A percentile compares a stretch with the other conserved stretches of the same genome.
These are phyloP conservation scores for Stellera chamaejasme DNA, from an alignment of 345 rosid species.

Conservation along the genomic window DNA sequence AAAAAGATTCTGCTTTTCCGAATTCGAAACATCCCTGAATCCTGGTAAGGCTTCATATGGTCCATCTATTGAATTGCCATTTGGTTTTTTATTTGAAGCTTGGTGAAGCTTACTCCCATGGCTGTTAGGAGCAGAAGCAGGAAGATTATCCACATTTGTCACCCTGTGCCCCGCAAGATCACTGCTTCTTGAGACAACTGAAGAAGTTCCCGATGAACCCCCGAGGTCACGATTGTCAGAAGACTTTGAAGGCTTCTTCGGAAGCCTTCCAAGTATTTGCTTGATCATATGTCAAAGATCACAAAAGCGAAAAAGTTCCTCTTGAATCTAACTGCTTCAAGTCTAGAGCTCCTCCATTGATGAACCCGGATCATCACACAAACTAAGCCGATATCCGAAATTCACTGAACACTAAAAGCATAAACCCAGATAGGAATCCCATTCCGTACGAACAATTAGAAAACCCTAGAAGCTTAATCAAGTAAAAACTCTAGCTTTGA, in stretches of 20 bases:
- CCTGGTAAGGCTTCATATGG: conserved; percentile 49
- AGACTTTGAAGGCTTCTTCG: conserved; percentile 46
- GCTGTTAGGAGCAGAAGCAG: conserved; percentile 17
- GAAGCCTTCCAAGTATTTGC: conserved; percentile 55
- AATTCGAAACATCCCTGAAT: conserved; percentile 54
- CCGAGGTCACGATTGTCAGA: conserved; percentile 35
- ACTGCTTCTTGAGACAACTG: conserved; percentile 21
- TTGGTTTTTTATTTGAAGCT: conserved; percentile 21
- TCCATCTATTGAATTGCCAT: conserved; percentile 22
- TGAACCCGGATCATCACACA: conserved; percentile 18
- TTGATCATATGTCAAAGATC: conserved; percentile 34
- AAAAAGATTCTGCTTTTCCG: conserved; percentile 50
- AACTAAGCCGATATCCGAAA: conserved; percentile 8
- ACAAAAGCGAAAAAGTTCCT: conserved; percentile 11
- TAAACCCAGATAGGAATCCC: conserved; percentile 12
- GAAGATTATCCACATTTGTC: conserved; percentile 13
- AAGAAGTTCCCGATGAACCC: conserved; percentile 26
- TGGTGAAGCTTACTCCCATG: conserved; percentile 22
- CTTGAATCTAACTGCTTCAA: conserved; percentile 8
- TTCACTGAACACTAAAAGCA: conserved; percentile 10
- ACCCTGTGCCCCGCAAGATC: conserved; percentile 21
- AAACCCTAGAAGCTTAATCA: conserved; percentile 12
- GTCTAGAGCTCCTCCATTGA: conserved; percentile 2
- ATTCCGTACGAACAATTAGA: conserved; percentile 4
- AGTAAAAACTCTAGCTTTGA: conserved; percentile 4